These are phyloP conservation scores for Ophiostoma tasmaniense DNA, from an alignment of 2,329 filamentous ascomycete species.

Conservation along the genomic window DNA sequence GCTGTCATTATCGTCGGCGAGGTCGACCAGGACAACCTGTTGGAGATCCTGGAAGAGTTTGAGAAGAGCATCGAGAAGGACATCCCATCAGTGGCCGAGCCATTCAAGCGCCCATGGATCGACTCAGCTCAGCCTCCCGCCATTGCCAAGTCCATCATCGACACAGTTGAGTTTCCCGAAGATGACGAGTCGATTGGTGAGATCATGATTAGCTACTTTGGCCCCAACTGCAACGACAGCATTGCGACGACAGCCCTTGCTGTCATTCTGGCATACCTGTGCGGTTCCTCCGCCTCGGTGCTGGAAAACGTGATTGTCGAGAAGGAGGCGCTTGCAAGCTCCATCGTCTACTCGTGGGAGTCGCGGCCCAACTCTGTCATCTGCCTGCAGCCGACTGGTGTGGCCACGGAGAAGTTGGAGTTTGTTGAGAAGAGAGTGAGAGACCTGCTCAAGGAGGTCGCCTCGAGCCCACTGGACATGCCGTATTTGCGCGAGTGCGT, in stretches of 20 bases:
- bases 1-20: conserved; percentile 89
- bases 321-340: conserved; percentile 83
- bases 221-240: conserved; percentile 68
- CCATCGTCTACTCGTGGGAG: conserved; percentile 71
- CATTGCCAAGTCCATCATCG: conserved; percentile 62
- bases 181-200: conserved; percentile 93
- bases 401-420: conserved; percentile 75
- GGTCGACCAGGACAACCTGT: conserved; percentile 70
- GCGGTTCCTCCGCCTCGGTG: conserved; percentile 85
- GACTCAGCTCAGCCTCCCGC: conserved; percentile 72
- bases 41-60: conserved; percentile 77
- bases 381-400: conserved; percentile 76
- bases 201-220: conserved; percentile 76
- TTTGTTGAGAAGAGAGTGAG: conserved; percentile 81
- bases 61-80: conserved; percentile 78
- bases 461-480: conserved; percentile 77
- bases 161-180: conserved; percentile 85
- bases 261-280: conserved; percentile 75
- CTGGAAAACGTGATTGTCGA: conserved; percentile 90
- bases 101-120: conserved; percentile 84
- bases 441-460: conserved; percentile 71
- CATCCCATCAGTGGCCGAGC: conserved; percentile 63
- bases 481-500: conserved; percentile 84
- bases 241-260: conserved; percentile 64
- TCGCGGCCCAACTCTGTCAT: conserved; percentile 74